Percentiles rank a stretch among this genome's conserved stretches.
Conservation (phyloP, 129 eudicot genomes). For the Lactuca sativa region DNA sequence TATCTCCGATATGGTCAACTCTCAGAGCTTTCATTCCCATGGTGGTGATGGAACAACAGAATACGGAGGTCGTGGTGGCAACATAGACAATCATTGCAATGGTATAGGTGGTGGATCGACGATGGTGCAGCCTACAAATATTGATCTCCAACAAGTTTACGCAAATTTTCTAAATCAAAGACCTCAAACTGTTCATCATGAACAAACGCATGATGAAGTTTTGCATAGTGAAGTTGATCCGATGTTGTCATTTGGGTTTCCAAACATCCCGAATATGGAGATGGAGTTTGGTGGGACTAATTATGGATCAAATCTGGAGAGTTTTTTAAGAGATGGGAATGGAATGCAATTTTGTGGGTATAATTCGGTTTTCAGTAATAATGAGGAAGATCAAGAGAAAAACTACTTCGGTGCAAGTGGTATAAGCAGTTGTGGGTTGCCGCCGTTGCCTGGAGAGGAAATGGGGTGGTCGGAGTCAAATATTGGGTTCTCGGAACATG, state of each 20-base stretch:
- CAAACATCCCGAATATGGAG: slow-evolving; percentile 26
- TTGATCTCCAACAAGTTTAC: slow-evolving; percentile 67
- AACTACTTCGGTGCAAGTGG: slow-evolving; percentile 26
- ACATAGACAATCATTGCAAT: slow-evolving; percentile 22
- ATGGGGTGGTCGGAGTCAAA: slow-evolving; percentile 44
- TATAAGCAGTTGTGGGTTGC: slow-evolving; percentile 40
- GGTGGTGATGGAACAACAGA: slow-evolving; percentile 18
- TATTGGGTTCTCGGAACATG: slow-evolving; percentile 20
- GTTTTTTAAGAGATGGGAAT: slow-evolving; percentile 28
- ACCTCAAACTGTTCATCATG: slow-evolving; percentile 19
- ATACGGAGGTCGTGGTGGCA: slow-evolving; percentile 2
- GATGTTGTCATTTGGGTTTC: slow-evolving; percentile 17
- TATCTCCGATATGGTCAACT: slow-evolving; percentile 17
- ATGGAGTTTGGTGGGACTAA: slow-evolving; percentile 28
- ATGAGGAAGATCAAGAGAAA: slow-evolving; percentile 18
- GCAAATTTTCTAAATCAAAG: slow-evolving; percentile 62
- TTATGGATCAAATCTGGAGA: slow-evolving; percentile 29
- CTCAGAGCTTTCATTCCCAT: slow-evolving; percentile 2
- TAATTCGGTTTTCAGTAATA: slow-evolving; percentile 31
- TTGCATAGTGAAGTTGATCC: slow-evolving; percentile 28
- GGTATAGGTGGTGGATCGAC: slow-evolving; percentile 26
- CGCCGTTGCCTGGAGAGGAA: slow-evolving; percentile 66
- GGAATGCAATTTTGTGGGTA: slow-evolving; percentile 40
- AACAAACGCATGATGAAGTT: slow-evolving; percentile 13
- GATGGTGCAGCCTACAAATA: slow-evolving; percentile 33